phyloP scores from a whole-genome alignment of 208 protist genomes.

The Naegleria lovaniensis region DNA sequence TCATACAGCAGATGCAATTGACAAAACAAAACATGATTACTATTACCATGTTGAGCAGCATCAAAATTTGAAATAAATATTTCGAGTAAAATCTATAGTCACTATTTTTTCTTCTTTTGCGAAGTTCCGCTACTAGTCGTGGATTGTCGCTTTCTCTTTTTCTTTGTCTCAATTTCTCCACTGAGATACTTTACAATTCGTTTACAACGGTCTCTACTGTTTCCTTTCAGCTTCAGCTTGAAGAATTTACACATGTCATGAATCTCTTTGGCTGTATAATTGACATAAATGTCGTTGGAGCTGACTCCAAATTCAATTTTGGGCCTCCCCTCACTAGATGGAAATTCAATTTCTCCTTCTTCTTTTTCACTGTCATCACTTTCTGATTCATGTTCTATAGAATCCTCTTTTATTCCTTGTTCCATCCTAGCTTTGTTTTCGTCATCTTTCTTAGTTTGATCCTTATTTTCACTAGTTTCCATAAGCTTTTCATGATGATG shows the following conservation, averaged over 20 bases:
- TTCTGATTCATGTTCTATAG: background rate
- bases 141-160: background rate
- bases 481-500: background rate
- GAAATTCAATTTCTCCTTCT: background rate
- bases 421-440: background rate
- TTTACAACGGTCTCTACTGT: background rate
- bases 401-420: background rate
- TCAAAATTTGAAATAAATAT: background rate
- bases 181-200: background rate
- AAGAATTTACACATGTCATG: background rate
- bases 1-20: background rate
- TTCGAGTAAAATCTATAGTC: too few relatives aligned
- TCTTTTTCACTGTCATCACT: background rate
- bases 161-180: background rate
- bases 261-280: background rate
- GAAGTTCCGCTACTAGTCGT: background rate
- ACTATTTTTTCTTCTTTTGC: background rate
- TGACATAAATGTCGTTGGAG: background rate
- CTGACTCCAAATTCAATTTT: background rate
- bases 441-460: background rate
- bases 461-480: background rate
- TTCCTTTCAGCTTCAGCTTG: background rate
- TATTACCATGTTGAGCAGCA: background rate
- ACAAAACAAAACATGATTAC: background rate
- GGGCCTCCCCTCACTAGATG: background rate